phyloP scores from a whole-genome alignment of 768 basidiomycete genomes.

The Leucogyrophana mollusca region DNA sequence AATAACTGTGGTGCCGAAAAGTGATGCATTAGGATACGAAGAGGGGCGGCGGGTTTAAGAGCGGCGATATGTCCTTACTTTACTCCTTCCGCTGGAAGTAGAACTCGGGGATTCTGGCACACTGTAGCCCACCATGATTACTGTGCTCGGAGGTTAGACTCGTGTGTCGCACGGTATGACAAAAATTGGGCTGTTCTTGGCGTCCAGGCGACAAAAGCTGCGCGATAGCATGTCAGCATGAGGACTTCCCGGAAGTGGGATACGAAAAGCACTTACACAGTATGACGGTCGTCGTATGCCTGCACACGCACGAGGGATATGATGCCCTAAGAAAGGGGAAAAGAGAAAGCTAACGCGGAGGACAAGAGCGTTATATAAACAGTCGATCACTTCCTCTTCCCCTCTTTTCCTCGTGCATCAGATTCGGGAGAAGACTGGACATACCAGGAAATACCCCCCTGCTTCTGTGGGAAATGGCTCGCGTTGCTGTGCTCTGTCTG shows the following conservation, averaged over 20 bases:
- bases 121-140: too few species aligned
- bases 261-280: too few species aligned
- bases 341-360: slow-evolving; percentile 4
- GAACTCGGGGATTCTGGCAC: background rate
- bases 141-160: background rate
- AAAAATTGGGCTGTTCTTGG: too few species aligned
- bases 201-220: too few species aligned
- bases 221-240: too few species aligned
- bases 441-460: slow-evolving; percentile 18
- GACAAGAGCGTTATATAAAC: slow-evolving; percentile 21
- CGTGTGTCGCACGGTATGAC: background rate
- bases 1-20: slow-evolving; percentile 14
- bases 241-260: too few species aligned
- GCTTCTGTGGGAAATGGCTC: slow-evolving; percentile 15
- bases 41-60: background rate
- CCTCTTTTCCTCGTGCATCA: slow-evolving; percentile 19
- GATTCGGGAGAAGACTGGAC: slow-evolving; percentile 19
- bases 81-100: slow-evolving; percentile 9
- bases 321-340: slow-evolving; percentile 5
- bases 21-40: background rate
- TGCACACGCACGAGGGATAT: slow-evolving; percentile 15
- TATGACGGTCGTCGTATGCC: slow-evolving; percentile 16
- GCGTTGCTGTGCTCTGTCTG: too few species aligned
- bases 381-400: slow-evolving; percentile 1
- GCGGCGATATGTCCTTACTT: slow-evolving; percentile 11